phyloP scores from a whole-genome alignment of 257 asterid genomes.

The Penstemon davidsonii region DNA sequence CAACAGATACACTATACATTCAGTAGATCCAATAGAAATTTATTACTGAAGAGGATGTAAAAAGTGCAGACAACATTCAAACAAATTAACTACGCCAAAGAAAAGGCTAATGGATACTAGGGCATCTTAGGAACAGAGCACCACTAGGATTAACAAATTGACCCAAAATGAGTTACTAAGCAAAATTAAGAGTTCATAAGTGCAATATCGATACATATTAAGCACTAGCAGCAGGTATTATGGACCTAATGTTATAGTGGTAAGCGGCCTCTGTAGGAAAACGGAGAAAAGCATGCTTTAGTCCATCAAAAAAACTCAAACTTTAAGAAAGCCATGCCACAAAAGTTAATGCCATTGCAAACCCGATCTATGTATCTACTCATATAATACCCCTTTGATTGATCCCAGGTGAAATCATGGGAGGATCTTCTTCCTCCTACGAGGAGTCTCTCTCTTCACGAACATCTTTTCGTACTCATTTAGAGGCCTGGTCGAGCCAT shows the following conservation, averaged over 20 bases:
- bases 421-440: slow-evolving; percentile 63
- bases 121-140: background rate
- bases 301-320: background rate
- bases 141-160: background rate
- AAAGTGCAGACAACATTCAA: background rate
- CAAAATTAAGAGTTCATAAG: slow-evolving; percentile 24
- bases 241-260: background rate
- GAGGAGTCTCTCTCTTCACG: slow-evolving; percentile 87
- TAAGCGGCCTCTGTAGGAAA: background rate
- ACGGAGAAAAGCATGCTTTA: background rate
- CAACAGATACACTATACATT: background rate
- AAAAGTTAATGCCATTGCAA: background rate
- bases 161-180: slow-evolving; percentile 14
- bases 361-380: background rate
- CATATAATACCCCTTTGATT: background rate
- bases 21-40: background rate
- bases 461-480: slow-evolving; percentile 82
- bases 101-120: background rate
- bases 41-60: slow-evolving; percentile 9
- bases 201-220: slow-evolving; percentile 20
- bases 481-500: slow-evolving; percentile 89
- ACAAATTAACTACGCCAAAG: background rate
- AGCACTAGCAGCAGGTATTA: slow-evolving; percentile 16
- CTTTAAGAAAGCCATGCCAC: background rate
- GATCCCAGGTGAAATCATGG: slow-evolving; percentile 40